Evolutionary conservation across 768 basidiomycete genomes (phyloP).

Genomic region (Pleurotus ostreatus): DNA sequence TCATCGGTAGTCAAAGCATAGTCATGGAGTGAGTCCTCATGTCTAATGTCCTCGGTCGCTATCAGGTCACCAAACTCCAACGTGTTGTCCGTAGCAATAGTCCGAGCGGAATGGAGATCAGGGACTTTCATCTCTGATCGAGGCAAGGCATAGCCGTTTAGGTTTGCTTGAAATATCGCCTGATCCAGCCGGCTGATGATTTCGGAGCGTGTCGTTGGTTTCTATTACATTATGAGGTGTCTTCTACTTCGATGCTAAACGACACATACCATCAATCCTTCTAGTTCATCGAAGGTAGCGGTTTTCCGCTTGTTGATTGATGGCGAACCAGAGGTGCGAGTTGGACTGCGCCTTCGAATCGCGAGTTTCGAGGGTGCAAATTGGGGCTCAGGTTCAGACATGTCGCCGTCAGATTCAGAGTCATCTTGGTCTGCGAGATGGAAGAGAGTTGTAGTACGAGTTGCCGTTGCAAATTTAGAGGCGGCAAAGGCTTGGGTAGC

Average conservation of each 20-base stretch:
- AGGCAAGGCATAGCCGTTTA: slow-evolving; percentile 7
- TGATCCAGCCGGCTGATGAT: slow-evolving; percentile 3
- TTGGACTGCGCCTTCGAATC: not conserved
- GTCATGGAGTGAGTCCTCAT: slow-evolving; percentile 8
- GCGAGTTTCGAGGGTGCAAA: slow-evolving; percentile 5
- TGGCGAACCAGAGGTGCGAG: not conserved
- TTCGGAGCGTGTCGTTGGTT: not conserved
- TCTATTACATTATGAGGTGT: slow-evolving; percentile 19
- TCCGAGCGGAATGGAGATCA: not conserved
- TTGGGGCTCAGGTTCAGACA: not conserved
- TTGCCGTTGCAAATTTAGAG: slow-evolving; percentile 23
- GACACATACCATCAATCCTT: not conserved
- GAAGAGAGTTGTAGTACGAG: not conserved
- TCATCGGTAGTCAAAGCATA: slow-evolving; percentile 21
- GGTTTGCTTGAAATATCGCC: slow-evolving; percentile 2
- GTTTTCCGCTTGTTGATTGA: not conserved
- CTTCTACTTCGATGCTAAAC: slow-evolving; percentile 19
- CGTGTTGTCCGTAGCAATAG: not conserved
- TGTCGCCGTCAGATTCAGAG: not conserved
- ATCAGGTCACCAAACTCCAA: not conserved
- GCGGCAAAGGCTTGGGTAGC: slow-evolving; percentile 26
- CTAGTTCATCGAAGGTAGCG: not conserved
- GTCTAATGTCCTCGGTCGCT: not conserved
- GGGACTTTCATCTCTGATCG: not conserved
- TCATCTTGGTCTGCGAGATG: slow-evolving; percentile 6